Evolutionary conservation across 2,329 filamentous ascomycete species (phyloP).

Genomic region (Trichoderma atrobrunneum): DNA sequence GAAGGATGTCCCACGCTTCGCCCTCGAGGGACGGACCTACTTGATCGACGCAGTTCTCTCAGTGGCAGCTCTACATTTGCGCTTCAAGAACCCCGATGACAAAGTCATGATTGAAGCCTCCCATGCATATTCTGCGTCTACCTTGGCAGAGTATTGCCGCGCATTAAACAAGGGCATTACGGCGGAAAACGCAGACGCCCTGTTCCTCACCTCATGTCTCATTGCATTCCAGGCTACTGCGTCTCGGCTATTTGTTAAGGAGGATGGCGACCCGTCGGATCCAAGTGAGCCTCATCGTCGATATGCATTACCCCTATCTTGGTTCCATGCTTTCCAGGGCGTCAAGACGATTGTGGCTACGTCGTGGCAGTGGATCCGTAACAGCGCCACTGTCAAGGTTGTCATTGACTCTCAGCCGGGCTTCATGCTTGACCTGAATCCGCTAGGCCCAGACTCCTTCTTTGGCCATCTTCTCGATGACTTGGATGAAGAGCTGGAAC

Average conservation of each 20-base stretch:
- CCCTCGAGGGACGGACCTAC: slow-evolving; percentile 57
- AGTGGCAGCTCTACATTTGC: slow-evolving; percentile 61
- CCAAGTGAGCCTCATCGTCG: slow-evolving; percentile 38
- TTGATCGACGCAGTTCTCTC: slow-evolving; percentile 63
- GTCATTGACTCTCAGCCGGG: slow-evolving; percentile 64
- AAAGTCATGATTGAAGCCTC: slow-evolving; percentile 59
- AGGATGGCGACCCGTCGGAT: slow-evolving; percentile 43
- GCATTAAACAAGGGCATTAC: slow-evolving; percentile 56
- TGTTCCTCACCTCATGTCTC: slow-evolving; percentile 61
- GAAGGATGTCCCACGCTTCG: slow-evolving; percentile 57
- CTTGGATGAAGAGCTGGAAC: slow-evolving; percentile 53
- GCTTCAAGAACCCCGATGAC: slow-evolving; percentile 56
- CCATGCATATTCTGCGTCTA: slow-evolving; percentile 63
- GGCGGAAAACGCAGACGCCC: slow-evolving; percentile 57
- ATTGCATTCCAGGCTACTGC: slow-evolving; percentile 67
- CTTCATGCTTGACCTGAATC: slow-evolving; percentile 57
- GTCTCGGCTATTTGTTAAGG: slow-evolving; percentile 59
- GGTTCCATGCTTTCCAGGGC: slow-evolving; percentile 67
- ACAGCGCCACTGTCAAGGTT: slow-evolving; percentile 54
- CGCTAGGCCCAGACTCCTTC: slow-evolving; percentile 50
- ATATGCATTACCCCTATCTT: slow-evolving; percentile 59
- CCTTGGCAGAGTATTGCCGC: slow-evolving; percentile 58
- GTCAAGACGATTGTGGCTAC: slow-evolving; percentile 63
- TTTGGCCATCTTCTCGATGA: slow-evolving; percentile 60
- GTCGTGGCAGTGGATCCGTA: slow-evolving; percentile 62